Evolutionary conservation across 179 eudicot genomes (phyloP).

Genomic region (Patellifolia procumbens): DNA sequence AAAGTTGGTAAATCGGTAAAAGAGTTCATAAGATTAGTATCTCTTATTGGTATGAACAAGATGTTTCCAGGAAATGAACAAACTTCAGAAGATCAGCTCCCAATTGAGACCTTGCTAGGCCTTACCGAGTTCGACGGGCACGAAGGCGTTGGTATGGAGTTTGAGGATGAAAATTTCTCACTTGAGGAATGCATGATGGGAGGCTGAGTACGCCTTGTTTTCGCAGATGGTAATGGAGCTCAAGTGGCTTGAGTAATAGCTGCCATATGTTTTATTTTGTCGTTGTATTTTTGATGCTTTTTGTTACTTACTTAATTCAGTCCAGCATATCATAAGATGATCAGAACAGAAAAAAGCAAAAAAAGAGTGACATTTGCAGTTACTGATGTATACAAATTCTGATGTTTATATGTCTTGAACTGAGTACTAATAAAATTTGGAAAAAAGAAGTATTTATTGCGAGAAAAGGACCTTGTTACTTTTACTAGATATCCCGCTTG

Average conservation of each 20-base stretch:
- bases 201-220: not conserved
- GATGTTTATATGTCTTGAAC: not conserved
- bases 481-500: no score
- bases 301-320: not conserved
- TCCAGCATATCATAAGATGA: not conserved
- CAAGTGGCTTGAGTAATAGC: not conserved
- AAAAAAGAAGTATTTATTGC: not conserved
- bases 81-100: slow-evolving; percentile 14
- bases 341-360: not conserved
- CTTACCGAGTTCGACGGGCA: slow-evolving; percentile 64
- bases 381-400: not conserved
- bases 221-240: not conserved
- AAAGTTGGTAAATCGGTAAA: slow-evolving; percentile 28
- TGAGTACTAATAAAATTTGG: not conserved
- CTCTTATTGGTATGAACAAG: slow-evolving; percentile 17
- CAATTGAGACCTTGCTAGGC: slow-evolving; percentile 52
- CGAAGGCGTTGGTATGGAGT: slow-evolving; percentile 53
- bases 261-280: not conserved
- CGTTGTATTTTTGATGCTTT: not conserved
- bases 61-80: slow-evolving; percentile 25
- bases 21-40: slow-evolving; percentile 29
- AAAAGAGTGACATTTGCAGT: not conserved
- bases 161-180: slow-evolving; percentile 42
- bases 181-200: slow-evolving; percentile 33
- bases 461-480: not conserved